A percentile compares a stretch with the other conserved stretches of the same genome.
Evolutionary conservation across 1,284 basidiomycete species (phyloP).

Genomic region (Tetrapyrgos nigripes): DNA sequence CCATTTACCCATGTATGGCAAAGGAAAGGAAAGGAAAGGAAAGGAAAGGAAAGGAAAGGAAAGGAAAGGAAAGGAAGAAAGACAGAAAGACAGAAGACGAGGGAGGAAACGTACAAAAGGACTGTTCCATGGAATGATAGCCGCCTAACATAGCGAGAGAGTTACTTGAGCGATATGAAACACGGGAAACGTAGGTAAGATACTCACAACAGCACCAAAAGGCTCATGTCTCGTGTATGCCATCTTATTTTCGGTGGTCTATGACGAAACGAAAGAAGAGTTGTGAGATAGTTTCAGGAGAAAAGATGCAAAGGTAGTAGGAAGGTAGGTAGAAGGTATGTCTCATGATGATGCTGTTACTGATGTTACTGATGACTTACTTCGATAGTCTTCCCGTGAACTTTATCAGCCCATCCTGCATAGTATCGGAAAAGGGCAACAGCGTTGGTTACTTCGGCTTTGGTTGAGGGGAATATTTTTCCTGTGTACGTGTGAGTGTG

Average conservation of each 20-base stretch:
- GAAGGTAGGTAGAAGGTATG: too few relatives aligned
- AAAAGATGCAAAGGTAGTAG: background rate
- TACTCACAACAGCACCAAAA: slow-evolving; percentile 72
- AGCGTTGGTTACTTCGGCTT: slow-evolving; percentile 56
- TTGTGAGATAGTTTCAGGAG: background rate
- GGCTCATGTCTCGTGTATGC: slow-evolving; percentile 87
- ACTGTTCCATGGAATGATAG: slow-evolving; percentile 74
- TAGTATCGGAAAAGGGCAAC: slow-evolving; percentile 54
- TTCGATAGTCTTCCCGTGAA: slow-evolving; percentile 67
- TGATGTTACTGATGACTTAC: slow-evolving; percentile 42
- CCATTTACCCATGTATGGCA: too few relatives aligned
- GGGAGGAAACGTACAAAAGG: slow-evolving; percentile 11
- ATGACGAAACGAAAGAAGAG: slow-evolving; percentile 40
- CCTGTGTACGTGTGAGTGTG: slow-evolving; percentile 27
- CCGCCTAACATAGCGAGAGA: slow-evolving; percentile 40
- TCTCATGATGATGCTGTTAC: too few relatives aligned
- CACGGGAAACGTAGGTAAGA: background rate
- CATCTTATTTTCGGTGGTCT: slow-evolving; percentile 68
- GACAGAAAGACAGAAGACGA: background rate
- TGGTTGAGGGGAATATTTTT: slow-evolving; percentile 59
- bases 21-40: too few relatives aligned
- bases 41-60: too few relatives aligned
- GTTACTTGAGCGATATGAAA: background rate
- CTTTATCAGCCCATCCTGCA: slow-evolving; percentile 66
- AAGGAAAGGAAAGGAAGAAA: too few relatives aligned